Evolutionary conservation across 495 filamentous ascomycete genomes (phyloP).

Genomic region (Penicillium antarcticum): DNA sequence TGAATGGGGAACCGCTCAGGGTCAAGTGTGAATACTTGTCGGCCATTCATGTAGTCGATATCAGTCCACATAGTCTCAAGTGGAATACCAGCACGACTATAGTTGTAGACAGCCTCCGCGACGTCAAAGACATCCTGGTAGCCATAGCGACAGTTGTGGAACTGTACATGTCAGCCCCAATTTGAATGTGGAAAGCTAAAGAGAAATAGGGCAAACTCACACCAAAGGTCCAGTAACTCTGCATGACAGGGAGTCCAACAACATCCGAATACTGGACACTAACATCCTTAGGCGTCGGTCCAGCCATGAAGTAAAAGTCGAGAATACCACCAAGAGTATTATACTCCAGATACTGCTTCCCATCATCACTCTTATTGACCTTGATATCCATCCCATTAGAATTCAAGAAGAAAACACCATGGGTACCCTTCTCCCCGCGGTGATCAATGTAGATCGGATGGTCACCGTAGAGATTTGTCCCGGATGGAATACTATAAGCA

Average conservation of each 20-base stretch:
- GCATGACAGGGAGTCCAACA: constrained; percentile 68
- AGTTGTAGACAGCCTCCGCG: constrained; percentile 78
- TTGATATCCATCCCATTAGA: constrained; percentile 87
- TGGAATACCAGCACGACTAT: constrained; percentile 70
- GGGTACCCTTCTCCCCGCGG: constrained; percentile 60
- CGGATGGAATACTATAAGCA: constrained; percentile 59
- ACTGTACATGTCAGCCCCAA: constrained; percentile 28
- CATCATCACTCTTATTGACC: constrained; percentile 60
- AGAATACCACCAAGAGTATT: constrained; percentile 77
- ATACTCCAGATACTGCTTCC: constrained; percentile 77
- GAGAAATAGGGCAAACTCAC: constrained; percentile 19
- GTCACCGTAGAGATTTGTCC: constrained; percentile 77
- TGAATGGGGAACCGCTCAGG: constrained; percentile 66
- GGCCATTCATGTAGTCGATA: constrained; percentile 72
- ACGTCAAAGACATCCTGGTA: constrained; percentile 75
- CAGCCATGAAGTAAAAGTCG: constrained; percentile 82
- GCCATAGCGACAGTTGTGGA: constrained; percentile 82
- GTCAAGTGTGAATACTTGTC: constrained; percentile 73
- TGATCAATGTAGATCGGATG: constrained; percentile 87
- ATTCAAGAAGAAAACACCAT: constrained; percentile 81
- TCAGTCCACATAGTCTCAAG: constrained; percentile 91
- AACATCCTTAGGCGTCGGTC: constrained; percentile 68
- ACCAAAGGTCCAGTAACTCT: constrained; percentile 83
- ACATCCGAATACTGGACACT: constrained; percentile 71
- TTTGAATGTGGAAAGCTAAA: not conserved